Evolutionary conservation across 2,329 filamentous ascomycete genomes (phyloP), one percentile per base, ranked within the genome.

Genomic region (Apiospora hydei): DNA sequence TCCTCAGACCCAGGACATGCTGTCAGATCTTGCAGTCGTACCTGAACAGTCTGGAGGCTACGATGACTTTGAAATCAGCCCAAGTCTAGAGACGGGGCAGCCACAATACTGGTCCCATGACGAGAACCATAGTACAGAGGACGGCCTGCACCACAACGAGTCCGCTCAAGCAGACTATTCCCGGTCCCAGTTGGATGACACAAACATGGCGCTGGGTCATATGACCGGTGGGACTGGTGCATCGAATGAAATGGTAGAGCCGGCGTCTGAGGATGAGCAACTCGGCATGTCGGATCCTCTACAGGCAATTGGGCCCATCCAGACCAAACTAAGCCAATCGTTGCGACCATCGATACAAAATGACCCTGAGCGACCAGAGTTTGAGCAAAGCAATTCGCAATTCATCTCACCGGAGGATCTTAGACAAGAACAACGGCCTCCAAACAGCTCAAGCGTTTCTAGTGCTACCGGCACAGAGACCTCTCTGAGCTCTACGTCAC

Each of bases 21-120:
- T 64, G 44, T 67, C 70, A 2, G 73, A 74, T 38, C 51, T 74
- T 16, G 51, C 71, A 41, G 67, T 53, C 61, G 70, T 70, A 70
- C 57, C 57, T 70, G 67, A 34, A 41, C 69, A 30, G 30, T 61
- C 24, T 43, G 57, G 16, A 69, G 73, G 46, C 41, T 72, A 38
- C 72, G 69, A 66, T 73, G 67, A 46, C 70, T 16, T 64, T 18
- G 66, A 71, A 18, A 69, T 75, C 14, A 16, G 72, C 13, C 68
- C 70, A 38, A 73, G 67, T 30, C 46, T 70, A 21, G 73, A 74
- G 38, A 26, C 69, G 24, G 46, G 16, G 43, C 70, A 70, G 51
- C 53, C 47, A 16, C 38, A 69, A n/a, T 70, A 34, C 38, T 77
- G 71, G 73, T 14, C 47, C 13, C 66, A 47, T 13, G 46, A 46